Evolutionary conservation across 129 eudicot species (phyloP), one percentile per base, ranked within the genome.

Genomic region (Kitagawia praeruptora): DNA sequence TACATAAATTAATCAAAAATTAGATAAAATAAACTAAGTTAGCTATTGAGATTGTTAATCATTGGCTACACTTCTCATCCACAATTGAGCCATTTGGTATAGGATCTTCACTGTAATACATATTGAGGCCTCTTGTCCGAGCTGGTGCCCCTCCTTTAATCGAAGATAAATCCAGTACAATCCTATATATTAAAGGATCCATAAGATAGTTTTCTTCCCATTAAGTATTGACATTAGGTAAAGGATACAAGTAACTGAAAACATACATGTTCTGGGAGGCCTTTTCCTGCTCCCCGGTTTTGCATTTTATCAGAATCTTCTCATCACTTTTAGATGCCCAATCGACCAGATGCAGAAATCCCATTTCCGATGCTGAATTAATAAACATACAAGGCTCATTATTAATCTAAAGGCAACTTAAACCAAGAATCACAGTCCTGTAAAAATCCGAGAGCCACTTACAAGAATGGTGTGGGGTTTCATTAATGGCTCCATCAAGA

Each of bases 71-170:
- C 25, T 37, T 70, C 25, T 70, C 45, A 70, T 38, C 44, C 74
- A 14, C 45, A 70, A 27, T 70, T 70, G 46, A 16, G n/a, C 44
- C 44, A 69, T 34, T 69, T 15, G 74, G 74, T 38, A 34, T 14
- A 69, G 11, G 23, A 70, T 70, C 28, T 79, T 74, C 70, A 63
- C 46, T 78, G 73, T 80, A 72, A 70, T 78, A 83, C 80, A 85
- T 70, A 16, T 78, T 42, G 28, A 87, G 88, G 51, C 91, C 91
- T 81, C 91, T 82, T 5, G 91, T 87, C 58, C 88, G 81, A 3
- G 82, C 88, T 39, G 91, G 91, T 8, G 91, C 91, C 44, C 91
- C 91, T 78, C 87, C 91, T 80, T 82, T 85, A 49, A 87, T 85
- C 9, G 88, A 78, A 51, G 86, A 85, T 75, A 87, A 77, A 79